phyloP scores from a whole-genome alignment of 352 stramenopile genomes.

The Achlya hypogyna region DNA sequence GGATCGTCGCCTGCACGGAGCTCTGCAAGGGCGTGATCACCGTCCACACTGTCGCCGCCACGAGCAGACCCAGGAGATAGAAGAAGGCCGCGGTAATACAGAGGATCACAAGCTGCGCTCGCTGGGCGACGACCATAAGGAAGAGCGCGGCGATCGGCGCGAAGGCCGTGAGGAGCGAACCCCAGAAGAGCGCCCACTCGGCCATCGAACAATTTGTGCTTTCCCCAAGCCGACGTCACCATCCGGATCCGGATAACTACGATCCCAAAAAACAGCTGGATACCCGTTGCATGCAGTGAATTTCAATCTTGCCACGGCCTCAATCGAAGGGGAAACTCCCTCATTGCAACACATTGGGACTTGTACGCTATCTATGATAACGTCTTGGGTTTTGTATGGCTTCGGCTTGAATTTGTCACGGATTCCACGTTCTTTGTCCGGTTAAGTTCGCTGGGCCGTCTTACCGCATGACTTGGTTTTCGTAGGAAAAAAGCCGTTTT shows the following conservation, averaged over 20 bases:
- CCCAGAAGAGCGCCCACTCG: slow-evolving; percentile 77
- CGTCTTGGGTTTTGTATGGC: background rate
- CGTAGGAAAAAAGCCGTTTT: background rate
- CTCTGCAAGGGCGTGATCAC: slow-evolving; percentile 65
- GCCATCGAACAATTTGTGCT: slow-evolving; percentile 1
- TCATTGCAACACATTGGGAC: too few relatives aligned
- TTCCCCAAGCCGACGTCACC: background rate
- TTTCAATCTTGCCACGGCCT: too few relatives aligned
- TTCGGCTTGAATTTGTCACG: background rate
- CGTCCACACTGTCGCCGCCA: slow-evolving; percentile 63
- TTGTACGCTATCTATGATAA: too few relatives aligned
- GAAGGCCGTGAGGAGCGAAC: slow-evolving; percentile 72
- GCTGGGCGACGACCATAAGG: slow-evolving; percentile 67
- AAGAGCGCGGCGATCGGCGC: slow-evolving; percentile 63
- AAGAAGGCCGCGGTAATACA: slow-evolving; percentile 69
- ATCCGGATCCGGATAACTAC: background rate
- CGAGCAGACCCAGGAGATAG: slow-evolving; percentile 72
- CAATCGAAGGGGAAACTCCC: too few relatives aligned
- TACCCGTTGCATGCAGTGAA: too few relatives aligned
- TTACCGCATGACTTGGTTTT: background rate
- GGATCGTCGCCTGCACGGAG: slow-evolving; percentile 66
- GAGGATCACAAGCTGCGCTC: slow-evolving; percentile 78
- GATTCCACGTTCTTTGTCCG: background rate
- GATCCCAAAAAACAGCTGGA: too few relatives aligned
- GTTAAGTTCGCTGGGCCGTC: background rate